A percentile compares a stretch with the other conserved stretches of the same genome.
These are phyloP conservation scores for Alternaria burnsii DNA, from an alignment of 2,329 filamentous ascomycete genomes.

Conservation along the genomic window DNA sequence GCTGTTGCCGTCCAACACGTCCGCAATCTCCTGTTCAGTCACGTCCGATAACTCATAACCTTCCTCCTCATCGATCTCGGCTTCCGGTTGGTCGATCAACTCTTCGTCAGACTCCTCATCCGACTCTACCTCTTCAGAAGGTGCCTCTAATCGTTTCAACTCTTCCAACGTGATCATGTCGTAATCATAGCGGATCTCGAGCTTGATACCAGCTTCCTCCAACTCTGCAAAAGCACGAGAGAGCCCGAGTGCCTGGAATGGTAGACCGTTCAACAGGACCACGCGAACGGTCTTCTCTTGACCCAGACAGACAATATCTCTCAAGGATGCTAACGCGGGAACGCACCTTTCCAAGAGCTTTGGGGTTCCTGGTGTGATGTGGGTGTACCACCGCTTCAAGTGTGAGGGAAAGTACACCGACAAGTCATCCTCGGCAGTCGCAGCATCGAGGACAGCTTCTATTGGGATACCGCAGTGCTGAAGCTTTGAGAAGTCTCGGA, in stretches of 20 bases:
- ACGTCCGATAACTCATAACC: not conserved
- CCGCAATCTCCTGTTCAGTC: not conserved
- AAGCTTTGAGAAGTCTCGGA: slow-evolving; percentile 4
- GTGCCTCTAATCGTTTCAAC: not conserved
- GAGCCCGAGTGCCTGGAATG: not conserved
- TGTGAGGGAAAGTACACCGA: not conserved
- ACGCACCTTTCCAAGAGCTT: not conserved
- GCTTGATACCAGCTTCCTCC: not conserved
- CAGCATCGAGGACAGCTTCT: not conserved
- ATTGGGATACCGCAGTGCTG: not conserved
- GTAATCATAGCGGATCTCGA: not conserved
- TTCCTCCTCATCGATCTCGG: not conserved
- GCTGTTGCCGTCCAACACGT: not conserved
- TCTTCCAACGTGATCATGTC: not conserved
- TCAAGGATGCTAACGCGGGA: not conserved
- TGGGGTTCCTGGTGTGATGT: not conserved
- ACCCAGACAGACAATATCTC: not conserved
- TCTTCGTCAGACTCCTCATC: not conserved
- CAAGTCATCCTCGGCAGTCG: not conserved
- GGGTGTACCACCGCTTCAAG: not conserved
- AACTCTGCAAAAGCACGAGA: not conserved
- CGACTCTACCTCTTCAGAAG: not conserved
- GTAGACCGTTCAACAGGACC: not conserved
- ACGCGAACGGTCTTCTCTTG: not conserved
- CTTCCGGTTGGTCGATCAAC: not conserved